Evolutionary conservation across 176 grass and related monocot genomes (phyloP).

Genomic region (Eragrostis curvula): DNA sequence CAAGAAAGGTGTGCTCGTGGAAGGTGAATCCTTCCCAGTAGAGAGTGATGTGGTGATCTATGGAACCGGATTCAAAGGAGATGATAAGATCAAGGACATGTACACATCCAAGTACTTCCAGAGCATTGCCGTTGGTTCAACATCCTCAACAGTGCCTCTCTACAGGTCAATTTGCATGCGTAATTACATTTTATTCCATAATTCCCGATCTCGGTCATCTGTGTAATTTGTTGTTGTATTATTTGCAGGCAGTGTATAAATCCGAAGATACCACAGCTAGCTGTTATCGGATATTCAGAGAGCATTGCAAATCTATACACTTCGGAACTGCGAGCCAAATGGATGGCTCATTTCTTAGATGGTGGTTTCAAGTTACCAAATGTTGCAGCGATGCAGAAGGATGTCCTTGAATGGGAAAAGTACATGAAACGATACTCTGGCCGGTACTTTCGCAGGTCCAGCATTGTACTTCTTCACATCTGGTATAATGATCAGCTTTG

Average conservation of each 20-base stretch:
- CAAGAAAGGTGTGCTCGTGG: constrained; percentile 53
- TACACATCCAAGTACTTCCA: constrained; percentile 60
- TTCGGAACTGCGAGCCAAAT: constrained; percentile 52
- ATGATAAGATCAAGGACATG: constrained; percentile 61
- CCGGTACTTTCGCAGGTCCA: constrained; percentile 52
- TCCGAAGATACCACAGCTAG: constrained; percentile 65
- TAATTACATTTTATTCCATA: neutral
- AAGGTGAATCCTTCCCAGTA: constrained; percentile 43
- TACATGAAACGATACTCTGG: constrained; percentile 60
- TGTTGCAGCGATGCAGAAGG: constrained; percentile 45
- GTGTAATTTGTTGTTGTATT: neutral
- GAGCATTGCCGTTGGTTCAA: constrained; percentile 45
- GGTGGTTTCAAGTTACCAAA: constrained; percentile 59
- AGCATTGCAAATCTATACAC: constrained; percentile 71
- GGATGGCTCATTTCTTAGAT: constrained; percentile 59
- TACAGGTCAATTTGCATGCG: constrained; percentile 41
- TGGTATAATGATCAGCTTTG: constrained; percentile 76
- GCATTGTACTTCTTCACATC: constrained; percentile 47
- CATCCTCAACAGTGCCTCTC: constrained; percentile 50
- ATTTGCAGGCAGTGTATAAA: constrained; percentile 59
- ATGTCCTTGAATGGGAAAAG: constrained; percentile 63
- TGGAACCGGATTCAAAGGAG: constrained; percentile 60
- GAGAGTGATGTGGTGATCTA: constrained; percentile 58
- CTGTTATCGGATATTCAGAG: constrained; percentile 61
- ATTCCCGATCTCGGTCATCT: neutral